Evolutionary conservation across 2,329 filamentous ascomycete species (phyloP).

Genomic region (Calonectria crousiana): DNA sequence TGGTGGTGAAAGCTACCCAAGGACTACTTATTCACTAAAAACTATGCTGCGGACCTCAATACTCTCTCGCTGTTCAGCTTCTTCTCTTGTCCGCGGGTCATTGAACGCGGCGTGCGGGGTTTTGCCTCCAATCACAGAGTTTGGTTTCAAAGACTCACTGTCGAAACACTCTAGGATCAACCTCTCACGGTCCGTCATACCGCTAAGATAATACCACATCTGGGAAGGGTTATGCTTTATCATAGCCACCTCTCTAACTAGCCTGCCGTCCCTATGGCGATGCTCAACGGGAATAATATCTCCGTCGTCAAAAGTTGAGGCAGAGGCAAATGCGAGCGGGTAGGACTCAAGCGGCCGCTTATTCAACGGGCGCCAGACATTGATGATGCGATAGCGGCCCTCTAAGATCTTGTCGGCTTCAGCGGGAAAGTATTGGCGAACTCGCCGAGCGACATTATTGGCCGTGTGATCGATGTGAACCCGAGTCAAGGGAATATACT

Average conservation of each 20-base stretch:
- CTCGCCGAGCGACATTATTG: neutral
- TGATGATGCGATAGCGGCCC: neutral
- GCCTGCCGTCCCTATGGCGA: neutral
- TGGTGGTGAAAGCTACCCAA: neutral
- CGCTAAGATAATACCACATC: neutral
- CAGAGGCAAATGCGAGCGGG: neutral
- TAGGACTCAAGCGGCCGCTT: neutral
- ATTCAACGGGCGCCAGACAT: neutral
- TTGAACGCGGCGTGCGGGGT: neutral
- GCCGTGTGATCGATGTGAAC: neutral
- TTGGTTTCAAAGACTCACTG: neutral
- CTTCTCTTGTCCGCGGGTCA: neutral
- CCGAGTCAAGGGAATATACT: neutral
- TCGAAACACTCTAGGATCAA: neutral
- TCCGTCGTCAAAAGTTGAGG: neutral
- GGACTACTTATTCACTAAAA: neutral
- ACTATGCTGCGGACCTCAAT: neutral
- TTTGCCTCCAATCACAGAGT: neutral
- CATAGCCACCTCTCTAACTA: neutral
- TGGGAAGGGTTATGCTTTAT: neutral
- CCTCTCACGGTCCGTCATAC: neutral
- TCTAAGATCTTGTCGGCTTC: neutral
- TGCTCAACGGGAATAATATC: neutral
- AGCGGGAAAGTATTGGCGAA: neutral
- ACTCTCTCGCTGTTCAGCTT: neutral